Evolutionary conservation across 2,329 filamentous ascomycete species (phyloP).

Genomic region (Fusarium acutatum): DNA sequence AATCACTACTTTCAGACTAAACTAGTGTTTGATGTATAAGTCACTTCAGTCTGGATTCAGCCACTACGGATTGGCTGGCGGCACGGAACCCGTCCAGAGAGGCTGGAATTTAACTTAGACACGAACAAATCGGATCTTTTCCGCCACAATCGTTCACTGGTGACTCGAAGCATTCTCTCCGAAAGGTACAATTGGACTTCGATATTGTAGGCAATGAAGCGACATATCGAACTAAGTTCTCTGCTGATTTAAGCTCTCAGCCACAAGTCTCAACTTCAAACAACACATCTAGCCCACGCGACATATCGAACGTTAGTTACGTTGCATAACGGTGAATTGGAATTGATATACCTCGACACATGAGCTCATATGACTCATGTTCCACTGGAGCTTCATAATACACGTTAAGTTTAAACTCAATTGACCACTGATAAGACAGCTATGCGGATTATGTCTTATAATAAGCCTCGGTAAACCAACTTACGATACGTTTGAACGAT

Average conservation of each 20-base stretch:
- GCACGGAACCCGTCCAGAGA: not conserved
- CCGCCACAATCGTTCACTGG: no score
- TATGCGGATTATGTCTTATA: not conserved
- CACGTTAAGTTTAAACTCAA: no score
- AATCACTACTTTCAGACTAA: not conserved
- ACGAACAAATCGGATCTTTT: not conserved
- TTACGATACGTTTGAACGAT: not conserved
- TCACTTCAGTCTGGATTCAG: not conserved
- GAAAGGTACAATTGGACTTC: accelerated
- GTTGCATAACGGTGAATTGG: no score
- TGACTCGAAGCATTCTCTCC: not conserved
- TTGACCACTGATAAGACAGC: not conserved
- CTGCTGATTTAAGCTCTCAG: not conserved
- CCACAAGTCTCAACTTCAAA: not conserved
- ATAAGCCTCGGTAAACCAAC: no score
- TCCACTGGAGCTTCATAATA: no score
- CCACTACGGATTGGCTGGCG: not conserved
- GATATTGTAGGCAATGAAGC: accelerated
- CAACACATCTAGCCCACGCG: no score
- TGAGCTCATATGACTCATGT: not conserved
- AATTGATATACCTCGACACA: not conserved
- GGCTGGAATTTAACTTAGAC: accelerated
- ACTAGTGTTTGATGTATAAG: not conserved
- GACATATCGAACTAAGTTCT: not conserved
- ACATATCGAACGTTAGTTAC: no score